Base-by-base conservation (phyloP, 345 rosid genomes). In the Stellera chamaejasme region DNA sequence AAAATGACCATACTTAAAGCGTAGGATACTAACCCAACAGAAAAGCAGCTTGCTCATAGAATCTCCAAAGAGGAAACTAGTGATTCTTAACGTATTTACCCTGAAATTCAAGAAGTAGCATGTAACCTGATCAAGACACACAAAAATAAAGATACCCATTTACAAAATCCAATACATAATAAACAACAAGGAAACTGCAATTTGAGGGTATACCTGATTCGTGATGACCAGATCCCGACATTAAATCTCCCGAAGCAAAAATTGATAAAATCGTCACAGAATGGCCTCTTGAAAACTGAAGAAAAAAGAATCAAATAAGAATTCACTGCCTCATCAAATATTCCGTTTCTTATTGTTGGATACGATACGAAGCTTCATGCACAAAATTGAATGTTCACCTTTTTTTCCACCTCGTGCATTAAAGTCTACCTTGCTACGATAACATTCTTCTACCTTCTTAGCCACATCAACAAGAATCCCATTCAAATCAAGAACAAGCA, bases 211-310 rank as follows among this genome's bases (percentile, higher is more conserved):
- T 82, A 89, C 97, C 64, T 57, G 45, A 56, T 56, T 72, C 96
- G 82, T 32, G 97, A 93, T 15, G 99, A 86, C 95, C 99, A 93
- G 69, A 93, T 64, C 59, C 77, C 97, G 45, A 89, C 91, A 61
- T 77, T 72, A 72, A 89, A 89, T 60, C 73, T 89, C 71, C 80
- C 74, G 72, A 89, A 83, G 89, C 92, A 93, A 63, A 89, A 84
- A 45, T 68, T 66, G 6, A 93, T 69, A 63, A 93, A 93, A 55
- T 73, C 79, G 54, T 63, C 61, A 66, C 74, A 73, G 62, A 77
- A 81, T 11, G 94, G 99, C 72, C 97, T 79, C 73, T 48, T 80
- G 71, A 79, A 93, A 62, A 84, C 97, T 93, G 80, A 39, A 28
- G 52, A 56, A 58, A 11, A 32, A 50, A 64, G 19, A 64, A n/a